Percentiles rank a stretch among this genome's conserved stretches.
Evolutionary conservation across 2,329 filamentous ascomycete species (phyloP).

Genomic region (Penicillium expansum): DNA sequence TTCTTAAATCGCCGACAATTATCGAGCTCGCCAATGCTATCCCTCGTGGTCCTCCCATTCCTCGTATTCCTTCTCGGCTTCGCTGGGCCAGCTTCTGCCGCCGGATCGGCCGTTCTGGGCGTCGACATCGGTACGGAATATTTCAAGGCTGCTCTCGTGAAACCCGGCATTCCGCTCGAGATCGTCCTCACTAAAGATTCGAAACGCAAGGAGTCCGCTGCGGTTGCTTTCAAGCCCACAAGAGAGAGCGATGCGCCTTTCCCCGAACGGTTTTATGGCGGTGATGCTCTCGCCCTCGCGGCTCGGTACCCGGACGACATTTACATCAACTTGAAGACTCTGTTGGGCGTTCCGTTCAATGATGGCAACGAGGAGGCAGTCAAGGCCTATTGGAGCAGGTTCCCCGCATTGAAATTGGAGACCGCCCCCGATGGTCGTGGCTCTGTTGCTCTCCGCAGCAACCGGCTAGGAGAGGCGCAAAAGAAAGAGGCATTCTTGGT

Average conservation of each 20-base stretch:
- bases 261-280: slow-evolving; percentile 88
- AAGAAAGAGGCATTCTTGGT: slow-evolving; percentile 66
- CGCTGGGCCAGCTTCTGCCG: slow-evolving; percentile 57
- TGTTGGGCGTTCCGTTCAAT: slow-evolving; percentile 69
- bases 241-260: slow-evolving; percentile 64
- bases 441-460: slow-evolving; percentile 80
- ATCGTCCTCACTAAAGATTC: slow-evolving; percentile 98
- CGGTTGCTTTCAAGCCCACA: slow-evolving; percentile 90
- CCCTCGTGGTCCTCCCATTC: slow-evolving; percentile 49
- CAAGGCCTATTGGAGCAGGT: slow-evolving; percentile 68
- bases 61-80: slow-evolving; percentile 55
- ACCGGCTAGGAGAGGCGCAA: slow-evolving; percentile 62
- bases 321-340: slow-evolving; percentile 87
- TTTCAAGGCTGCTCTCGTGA: slow-evolving; percentile 93
- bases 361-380: slow-evolving; percentile 51
- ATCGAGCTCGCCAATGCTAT: slow-evolving; percentile 36
- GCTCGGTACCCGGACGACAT: slow-evolving; percentile 89
- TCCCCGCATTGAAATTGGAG: slow-evolving; percentile 74
- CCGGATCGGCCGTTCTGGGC: slow-evolving; percentile 76
- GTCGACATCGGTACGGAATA: slow-evolving; percentile 95
- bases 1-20: slow-evolving; percentile 28
- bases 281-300: slow-evolving; percentile 82
- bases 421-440: slow-evolving; percentile 52
- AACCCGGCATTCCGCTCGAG: slow-evolving; percentile 93
- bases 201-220: slow-evolving; percentile 88